Conservation (phyloP, 495 filamentous ascomycete genomes). For the Talaromyces proteolyticus region DNA sequence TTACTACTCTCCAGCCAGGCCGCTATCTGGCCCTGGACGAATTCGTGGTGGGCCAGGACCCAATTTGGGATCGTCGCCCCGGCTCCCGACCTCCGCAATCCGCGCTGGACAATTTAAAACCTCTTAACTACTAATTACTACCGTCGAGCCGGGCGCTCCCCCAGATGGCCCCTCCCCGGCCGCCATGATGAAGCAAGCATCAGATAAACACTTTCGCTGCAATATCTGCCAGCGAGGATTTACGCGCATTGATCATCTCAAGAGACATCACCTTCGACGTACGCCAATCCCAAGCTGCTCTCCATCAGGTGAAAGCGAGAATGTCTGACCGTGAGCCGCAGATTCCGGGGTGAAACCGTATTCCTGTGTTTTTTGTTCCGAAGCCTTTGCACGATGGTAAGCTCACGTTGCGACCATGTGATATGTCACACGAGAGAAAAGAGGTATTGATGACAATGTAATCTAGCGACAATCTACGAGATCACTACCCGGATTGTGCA, state of each 20-base stretch:
- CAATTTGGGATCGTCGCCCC: not conserved
- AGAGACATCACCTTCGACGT: conserved; percentile 42
- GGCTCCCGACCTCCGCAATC: not conserved
- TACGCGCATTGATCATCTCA: conserved; percentile 44
- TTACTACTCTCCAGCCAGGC: no score
- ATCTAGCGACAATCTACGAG: conserved; percentile 38
- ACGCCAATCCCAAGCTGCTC: conserved; percentile 11
- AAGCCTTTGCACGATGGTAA: conserved; percentile 42
- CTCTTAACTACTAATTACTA: not conserved
- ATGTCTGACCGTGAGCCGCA: conserved; percentile 9
- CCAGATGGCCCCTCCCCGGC: conserved; percentile 8
- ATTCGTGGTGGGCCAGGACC: not conserved
- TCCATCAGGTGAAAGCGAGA: not conserved
- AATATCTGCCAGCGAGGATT: conserved; percentile 41
- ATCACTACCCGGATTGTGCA: conserved; percentile 37
- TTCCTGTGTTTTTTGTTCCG: conserved; percentile 37
- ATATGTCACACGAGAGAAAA: not conserved
- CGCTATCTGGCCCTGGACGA: no score
- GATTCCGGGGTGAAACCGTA: conserved; percentile 43
- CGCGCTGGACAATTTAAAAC: not conserved
- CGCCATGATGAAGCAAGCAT: conserved; percentile 28
- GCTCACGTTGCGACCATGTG: not conserved
- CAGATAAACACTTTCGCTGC: conserved; percentile 41
- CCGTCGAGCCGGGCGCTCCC: not conserved
- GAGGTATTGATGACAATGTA: conserved; percentile 1